Percentiles rank a stretch among this genome's conserved stretches.
phyloP scores from a whole-genome alignment of 495 filamentous ascomycete species.

The Hypoxylon trugodes region DNA sequence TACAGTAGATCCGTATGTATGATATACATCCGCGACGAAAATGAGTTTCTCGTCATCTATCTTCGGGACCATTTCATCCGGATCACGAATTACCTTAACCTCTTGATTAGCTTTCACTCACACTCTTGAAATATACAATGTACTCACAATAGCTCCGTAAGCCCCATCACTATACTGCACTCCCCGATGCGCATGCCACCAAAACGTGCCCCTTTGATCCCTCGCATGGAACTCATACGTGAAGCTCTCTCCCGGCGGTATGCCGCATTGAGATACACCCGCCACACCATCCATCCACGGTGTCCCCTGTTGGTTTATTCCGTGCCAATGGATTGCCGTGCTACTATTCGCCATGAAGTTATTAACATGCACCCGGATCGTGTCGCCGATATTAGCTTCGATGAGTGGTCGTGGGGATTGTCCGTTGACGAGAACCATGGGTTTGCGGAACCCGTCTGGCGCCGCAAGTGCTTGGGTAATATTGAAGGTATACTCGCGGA shows the following conservation, averaged over 20 bases:
- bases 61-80: conserved; percentile 39
- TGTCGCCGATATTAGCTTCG: conserved; percentile 59
- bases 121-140: not conserved
- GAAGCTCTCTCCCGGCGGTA: conserved; percentile 38
- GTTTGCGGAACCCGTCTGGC: conserved; percentile 62
- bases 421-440: conserved; percentile 64
- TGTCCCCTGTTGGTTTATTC: conserved; percentile 40
- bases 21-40: conserved; percentile 44
- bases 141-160: conserved; percentile 40
- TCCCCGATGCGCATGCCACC: conserved; percentile 43
- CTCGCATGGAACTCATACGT: conserved; percentile 44
- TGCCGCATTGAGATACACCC: conserved; percentile 46
- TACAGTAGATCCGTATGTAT: conserved; percentile 41
- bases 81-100: conserved; percentile 38
- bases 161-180: conserved; percentile 41
- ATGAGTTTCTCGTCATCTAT: conserved; percentile 40
- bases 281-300: conserved; percentile 45
- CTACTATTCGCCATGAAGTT: conserved; percentile 39
- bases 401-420: conserved; percentile 65
- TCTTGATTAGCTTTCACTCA: not conserved
- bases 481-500: conserved; percentile 43
- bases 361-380: conserved; percentile 37
- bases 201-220: conserved; percentile 44
- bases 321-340: conserved; percentile 49
- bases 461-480: conserved; percentile 35